These are phyloP conservation scores for Inosperma sp. DNA, from an alignment of 768 basidiomycete genomes.

Conservation along the genomic window DNA sequence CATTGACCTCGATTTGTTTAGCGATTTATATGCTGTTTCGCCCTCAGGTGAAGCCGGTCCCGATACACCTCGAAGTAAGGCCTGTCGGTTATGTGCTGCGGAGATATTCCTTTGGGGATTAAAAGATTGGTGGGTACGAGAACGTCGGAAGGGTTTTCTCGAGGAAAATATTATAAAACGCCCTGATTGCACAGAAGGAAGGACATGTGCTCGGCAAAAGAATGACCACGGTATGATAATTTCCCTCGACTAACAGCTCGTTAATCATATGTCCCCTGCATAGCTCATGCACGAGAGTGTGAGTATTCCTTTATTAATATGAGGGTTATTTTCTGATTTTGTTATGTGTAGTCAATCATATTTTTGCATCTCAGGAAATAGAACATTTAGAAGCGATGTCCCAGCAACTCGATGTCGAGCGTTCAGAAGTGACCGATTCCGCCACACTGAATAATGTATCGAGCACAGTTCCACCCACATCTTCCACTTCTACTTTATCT, in stretches of 20 bases:
- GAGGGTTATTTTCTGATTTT: too few relatives aligned
- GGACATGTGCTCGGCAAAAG: conserved; percentile 53
- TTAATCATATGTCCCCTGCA: not conserved
- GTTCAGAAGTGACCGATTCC: too few relatives aligned
- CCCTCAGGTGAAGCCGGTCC: conserved; percentile 54
- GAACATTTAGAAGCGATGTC: too few relatives aligned
- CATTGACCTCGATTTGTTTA: conserved; percentile 66
- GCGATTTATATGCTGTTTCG: conserved; percentile 58
- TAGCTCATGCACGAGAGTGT: conserved; percentile 79
- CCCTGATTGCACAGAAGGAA: conserved; percentile 66
- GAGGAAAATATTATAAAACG: conserved; percentile 52
- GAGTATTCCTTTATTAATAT: too few relatives aligned
- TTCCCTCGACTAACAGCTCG: conserved; percentile 3
- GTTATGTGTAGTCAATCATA: too few relatives aligned
- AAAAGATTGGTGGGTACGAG: conserved; percentile 79
- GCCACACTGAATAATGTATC: too few relatives aligned
- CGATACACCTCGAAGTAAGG: conserved; percentile 51
- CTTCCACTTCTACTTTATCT: too few relatives aligned
- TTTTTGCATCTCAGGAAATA: too few relatives aligned
- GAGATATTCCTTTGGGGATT: conserved; percentile 75
- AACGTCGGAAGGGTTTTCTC: conserved; percentile 64
- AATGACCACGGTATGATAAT: conserved; percentile 51
- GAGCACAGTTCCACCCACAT: too few relatives aligned
- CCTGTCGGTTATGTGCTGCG: conserved; percentile 69
- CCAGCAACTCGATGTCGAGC: too few relatives aligned